Base-by-base conservation (phyloP, 2,329 filamentous ascomycete genomes). In the Cercospora zeina region DNA sequence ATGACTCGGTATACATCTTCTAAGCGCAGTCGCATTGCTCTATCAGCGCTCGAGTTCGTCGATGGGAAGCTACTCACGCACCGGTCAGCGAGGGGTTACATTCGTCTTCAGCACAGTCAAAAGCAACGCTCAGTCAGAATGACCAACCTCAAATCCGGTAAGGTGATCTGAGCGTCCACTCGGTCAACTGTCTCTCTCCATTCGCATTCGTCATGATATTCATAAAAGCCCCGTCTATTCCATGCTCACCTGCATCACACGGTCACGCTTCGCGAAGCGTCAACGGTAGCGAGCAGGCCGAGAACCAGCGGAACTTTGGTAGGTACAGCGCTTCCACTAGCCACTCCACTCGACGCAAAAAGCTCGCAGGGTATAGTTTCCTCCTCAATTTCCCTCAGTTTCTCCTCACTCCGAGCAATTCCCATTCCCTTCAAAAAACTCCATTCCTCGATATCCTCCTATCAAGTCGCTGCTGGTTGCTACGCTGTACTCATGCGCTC, bases 401-500 rank as follows among this genome's bases (percentile, higher is more conserved):
- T 45, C 39, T 6, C 47, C 47, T 10, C 27, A 27, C 47, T n/a
- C 24, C 47, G 30, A 31, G 21, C 11, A n/a, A n/a, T 30, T 49
- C 27, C 13, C 6, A 13, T 49, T 49, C 47, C 14, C 27, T 30
- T 45, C 19, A 24, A 14, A 24, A 14, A 39, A 50, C 30, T 34
- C 5, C 45, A 36, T 24, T 9, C 33, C 27, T 33, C 31, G n/a
- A 27, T 14, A 6, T 47, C n/a, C 39, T 30, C 27, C 8, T 13
- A 34, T 49, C 31, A 36, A 58, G 31, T 10, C 56, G 34, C 33
- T 24, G 42, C 45, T 58, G 56, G 42, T 58, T 51, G 42, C 56
- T 58, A 58, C 56, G 56, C 56, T 58, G 31, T 58, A 58, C 56
- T 58, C 42, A 58, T 58, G 56, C 56, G 45, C 34, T 58, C 39